Evolutionary conservation across 2,329 filamentous ascomycete genomes (phyloP), one percentile per base, ranked within the genome.

Genomic region (Parastagonospora nodorum): DNA sequence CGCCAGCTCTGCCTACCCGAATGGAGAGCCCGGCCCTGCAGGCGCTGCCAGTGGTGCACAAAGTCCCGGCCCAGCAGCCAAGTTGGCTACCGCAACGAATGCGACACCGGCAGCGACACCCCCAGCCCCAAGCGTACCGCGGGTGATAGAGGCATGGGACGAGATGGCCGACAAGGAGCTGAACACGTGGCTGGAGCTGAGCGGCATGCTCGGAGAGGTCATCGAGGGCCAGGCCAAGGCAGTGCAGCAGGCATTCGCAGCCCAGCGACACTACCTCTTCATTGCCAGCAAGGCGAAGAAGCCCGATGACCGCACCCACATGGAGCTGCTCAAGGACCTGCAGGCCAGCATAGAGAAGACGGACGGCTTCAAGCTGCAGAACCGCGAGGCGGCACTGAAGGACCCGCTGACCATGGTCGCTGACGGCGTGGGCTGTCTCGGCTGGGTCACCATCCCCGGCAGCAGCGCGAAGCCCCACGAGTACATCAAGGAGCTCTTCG

Each of bases 231-330:
- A 97, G 81, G 80, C 82, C 33, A 78, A 79, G 71, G 79, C 80
- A 19, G 81, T 87, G 41, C 76, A 82, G 49, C 76, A 81, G 64
- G 84, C 91, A 35, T 97, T 97, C 77, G 80, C 86, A 51, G 90
- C 90, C 55, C 89, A 97, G 78, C 87, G 93, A 62, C 89, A 87
- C 61, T 96, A 96, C 74, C 82, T 99, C 49, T 83, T 95, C 58
- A 87, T 97, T 63, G 85, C 92, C 1, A 93, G 90, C 45, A 94
- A 92, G 78, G 88, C 94, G 16, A 95, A 92, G 82, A 96, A 96
- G 77, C 94, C 93, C 16, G 88, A 94, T 58, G 80, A 88, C 57
- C 77, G 84, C 8, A 78, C 84, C 3, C 90, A 87, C 68, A 86
- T 89, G 72, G 87, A 90, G 56, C 83, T 97, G 15, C 80, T 97